Base-by-base conservation (phyloP, 2,329 filamentous ascomycete genomes). In the Ceratocystis huliohia region DNA sequence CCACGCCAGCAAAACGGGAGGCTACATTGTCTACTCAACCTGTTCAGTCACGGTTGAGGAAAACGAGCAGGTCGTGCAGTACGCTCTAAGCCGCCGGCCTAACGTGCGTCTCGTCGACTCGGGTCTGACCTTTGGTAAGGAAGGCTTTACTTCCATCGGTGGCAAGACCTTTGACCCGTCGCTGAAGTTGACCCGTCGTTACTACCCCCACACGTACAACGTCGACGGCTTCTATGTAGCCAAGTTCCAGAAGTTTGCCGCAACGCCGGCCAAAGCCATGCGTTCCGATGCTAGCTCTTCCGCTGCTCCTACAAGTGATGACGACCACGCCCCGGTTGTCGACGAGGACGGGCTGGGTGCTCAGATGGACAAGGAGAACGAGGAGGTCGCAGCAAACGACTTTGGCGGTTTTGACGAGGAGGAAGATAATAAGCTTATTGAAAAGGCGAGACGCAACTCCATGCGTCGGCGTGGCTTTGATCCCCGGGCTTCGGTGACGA, bases 171-270 rank as follows among this genome's bases (percentile, higher is more conserved):
- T 99, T 77, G 88, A 96, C 74, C 82, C 88, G 5, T 88, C 84
- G 70, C 84, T 99, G 79, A 89, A 88, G 73, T 80, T 92, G 74
- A 92, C 91, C 17, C 81, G 90, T 70, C 82, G 92, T 66, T 96
- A 91, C 79, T 96, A 95, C 77, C 91, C 91, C 0, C 91, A 96
- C 75, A 84, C 88, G 22, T 91, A 94, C 79, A 96, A 96, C 78
- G 91, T 99, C 44, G 94, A 97, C 75, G 94, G 94, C 70, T 99
- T 99, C 85, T 99, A 91, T 75, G 94, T 99, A 69, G 90, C 91
- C 73, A 99, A 99, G 77, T 88, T 99, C 78, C 92, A 96, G 77
- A 99, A 99, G 82, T 84, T 84, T 17, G 93, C 2, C 89, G 88
- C 50, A 87, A 89, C 1, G 77, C 81, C 66, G 6, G 45, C 68